These are phyloP conservation scores for Globisporangium okanoganense DNA, from an alignment of 352 stramenopile species.

Conservation along the genomic window DNA sequence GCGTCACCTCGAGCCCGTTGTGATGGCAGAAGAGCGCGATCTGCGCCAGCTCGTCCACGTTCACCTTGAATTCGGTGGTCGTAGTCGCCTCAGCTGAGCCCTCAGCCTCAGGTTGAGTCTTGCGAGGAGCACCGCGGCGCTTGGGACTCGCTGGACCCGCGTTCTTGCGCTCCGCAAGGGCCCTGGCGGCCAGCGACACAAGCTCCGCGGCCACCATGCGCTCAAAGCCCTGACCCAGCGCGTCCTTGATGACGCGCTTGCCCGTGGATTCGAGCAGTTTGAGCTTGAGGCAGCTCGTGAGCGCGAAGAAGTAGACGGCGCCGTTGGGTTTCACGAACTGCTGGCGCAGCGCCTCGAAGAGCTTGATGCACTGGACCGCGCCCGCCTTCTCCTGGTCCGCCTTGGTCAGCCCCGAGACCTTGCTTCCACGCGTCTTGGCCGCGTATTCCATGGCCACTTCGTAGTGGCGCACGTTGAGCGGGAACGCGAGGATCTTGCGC, in stretches of 20 bases:
- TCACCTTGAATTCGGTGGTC: conserved; percentile 20
- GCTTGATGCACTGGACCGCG: conserved; percentile 45
- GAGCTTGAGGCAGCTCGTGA: conserved; percentile 57
- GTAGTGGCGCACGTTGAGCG: conserved; percentile 56
- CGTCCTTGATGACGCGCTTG: conserved; percentile 47
- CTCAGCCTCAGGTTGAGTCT: not conserved
- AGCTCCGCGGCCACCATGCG: conserved; percentile 22
- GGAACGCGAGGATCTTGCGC: conserved; percentile 39
- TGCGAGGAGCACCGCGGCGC: conserved; percentile 22
- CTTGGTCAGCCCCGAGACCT: conserved; percentile 5
- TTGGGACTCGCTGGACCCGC: conserved; percentile 8
- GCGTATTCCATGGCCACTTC: conserved; percentile 69
- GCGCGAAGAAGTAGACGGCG: conserved; percentile 63
- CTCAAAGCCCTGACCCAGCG: conserved; percentile 47
- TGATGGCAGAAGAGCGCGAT: conserved; percentile 59
- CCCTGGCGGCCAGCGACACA: conserved; percentile 19
- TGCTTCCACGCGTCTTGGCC: conserved; percentile 3
- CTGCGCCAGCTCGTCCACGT: conserved; percentile 39
- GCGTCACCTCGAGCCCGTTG: conserved; percentile 39
- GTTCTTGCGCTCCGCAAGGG: conserved; percentile 21
- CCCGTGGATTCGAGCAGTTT: conserved; percentile 45
- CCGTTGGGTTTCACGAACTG: conserved; percentile 77
- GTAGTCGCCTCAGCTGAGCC: not conserved
- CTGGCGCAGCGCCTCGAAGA: conserved; percentile 72
- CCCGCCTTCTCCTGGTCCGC: conserved; percentile 23